Base-by-base conservation (phyloP, 2,329 filamentous ascomycete genomes). In the Coleophoma cylindrospora region DNA sequence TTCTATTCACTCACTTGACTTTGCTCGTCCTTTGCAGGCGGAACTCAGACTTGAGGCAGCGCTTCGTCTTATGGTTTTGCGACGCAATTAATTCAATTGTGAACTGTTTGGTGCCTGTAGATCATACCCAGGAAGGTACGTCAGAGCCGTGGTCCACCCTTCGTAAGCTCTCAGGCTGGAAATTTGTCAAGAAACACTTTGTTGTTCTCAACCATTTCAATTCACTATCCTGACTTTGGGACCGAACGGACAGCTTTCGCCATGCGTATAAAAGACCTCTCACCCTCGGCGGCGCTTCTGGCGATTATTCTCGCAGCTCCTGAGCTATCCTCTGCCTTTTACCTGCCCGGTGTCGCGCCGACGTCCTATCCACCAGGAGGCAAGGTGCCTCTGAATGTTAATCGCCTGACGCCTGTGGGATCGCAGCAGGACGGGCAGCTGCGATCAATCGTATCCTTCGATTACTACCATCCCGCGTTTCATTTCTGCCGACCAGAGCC, bases 261-360 rank as follows among this genome's bases (percentile, higher is more conserved):
- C 11, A 67, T 67, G 65, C 62, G 59, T 54, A 51, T 61, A 54
- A 50, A 57, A 56, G 56, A 61, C 34, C 22, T 63, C 7, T 59
- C 57, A 45, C 58, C 64, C 9, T 68, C 74, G 66, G 74, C 68
- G 66, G 67, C 75, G 66, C 70, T 81, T 47, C 63, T 80, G 19
- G 68, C 73, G 43, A 68, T 77, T 22, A 64, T 82, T 43, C 64
- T 83, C 36, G 69, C 73, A 43, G 53, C 54, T 27, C 77, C 81
- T 21, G 74, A 79, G 54, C 66, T 83, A 34, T 70, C 76, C 13
- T 77, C 83, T 2, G 89, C 90, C 49, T 99, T 97, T 74, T 99
- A 99, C 73, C 87, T 99, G 38, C 94, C 92, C 36, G 94, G 94
- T 60, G 91, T 96, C 61, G 91, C 92, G 57, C 94, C 94, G 19